These are phyloP conservation scores for Blastobotrys persicus DNA, from an alignment of 1,139 yeast genomes.

Conservation along the genomic window DNA sequence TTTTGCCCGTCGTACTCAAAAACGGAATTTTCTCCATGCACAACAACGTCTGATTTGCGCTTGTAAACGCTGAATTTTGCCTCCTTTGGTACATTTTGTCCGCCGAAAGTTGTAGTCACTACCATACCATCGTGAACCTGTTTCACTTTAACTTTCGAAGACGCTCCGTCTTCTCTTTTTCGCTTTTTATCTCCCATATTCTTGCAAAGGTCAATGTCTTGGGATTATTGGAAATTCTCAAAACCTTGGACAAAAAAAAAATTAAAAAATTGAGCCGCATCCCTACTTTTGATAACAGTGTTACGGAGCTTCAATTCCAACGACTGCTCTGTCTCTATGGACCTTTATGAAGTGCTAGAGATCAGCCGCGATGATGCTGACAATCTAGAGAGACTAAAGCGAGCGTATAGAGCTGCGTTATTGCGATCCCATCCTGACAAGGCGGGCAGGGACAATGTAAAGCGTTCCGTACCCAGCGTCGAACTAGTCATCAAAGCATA, in stretches of 20 bases:
- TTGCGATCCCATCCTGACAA: constrained; percentile 78
- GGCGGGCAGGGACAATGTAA: constrained; percentile 25
- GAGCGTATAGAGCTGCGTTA: constrained; percentile 60
- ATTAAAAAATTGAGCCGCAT: constrained; percentile 6
- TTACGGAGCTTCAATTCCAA: neutral
- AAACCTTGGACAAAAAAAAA: neutral
- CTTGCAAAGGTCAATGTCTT: too few relatives aligned
- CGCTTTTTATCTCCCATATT: constrained; percentile 12
- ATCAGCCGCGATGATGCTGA: constrained; percentile 25
- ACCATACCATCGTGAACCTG: constrained; percentile 11
- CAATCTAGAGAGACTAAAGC: constrained; percentile 50
- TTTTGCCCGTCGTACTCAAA: constrained; percentile 70
- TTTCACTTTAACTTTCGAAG: constrained; percentile 10
- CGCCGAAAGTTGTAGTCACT: constrained; percentile 62
- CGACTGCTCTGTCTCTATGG: constrained; percentile 9
- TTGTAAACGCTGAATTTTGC: constrained; percentile 64
- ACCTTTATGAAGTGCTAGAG: constrained; percentile 54
- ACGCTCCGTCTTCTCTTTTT: constrained; percentile 10
- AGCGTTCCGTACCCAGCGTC: constrained; percentile 31
- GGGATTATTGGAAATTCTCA: neutral
- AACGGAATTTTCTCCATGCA: constrained; percentile 77
- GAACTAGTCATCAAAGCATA: constrained; percentile 61
- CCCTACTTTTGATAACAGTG: too few relatives aligned
- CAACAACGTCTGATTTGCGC: constrained; percentile 46
- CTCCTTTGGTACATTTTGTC: constrained; percentile 58